Conservation (phyloP, 2,329 filamentous ascomycete species). For the Penicillium hesseltinei region DNA sequence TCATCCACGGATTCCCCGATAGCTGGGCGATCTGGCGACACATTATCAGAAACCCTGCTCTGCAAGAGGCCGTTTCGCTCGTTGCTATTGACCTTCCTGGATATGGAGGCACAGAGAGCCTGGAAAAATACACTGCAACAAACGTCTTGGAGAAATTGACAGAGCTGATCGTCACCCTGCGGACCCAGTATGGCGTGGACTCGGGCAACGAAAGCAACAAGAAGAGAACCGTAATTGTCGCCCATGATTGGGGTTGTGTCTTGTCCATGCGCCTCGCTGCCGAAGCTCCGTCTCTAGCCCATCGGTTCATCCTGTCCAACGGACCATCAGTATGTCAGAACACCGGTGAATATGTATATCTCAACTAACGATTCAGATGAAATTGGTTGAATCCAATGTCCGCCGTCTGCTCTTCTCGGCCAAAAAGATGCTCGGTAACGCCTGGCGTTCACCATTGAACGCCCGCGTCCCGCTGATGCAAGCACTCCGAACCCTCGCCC, state of each 20-base stretch:
- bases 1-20: conserved; percentile 61
- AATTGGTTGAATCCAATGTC: conserved; percentile 45
- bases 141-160: conserved; percentile 54
- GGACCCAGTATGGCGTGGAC: conserved; percentile 47
- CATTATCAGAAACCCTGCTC: conserved; percentile 43
- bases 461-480: conserved; percentile 47
- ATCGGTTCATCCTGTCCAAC: conserved; percentile 56
- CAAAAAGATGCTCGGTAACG: conserved; percentile 52
- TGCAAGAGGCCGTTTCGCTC: conserved; percentile 44
- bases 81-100: conserved; percentile 59
- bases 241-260: conserved; percentile 57
- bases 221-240: conserved; percentile 49
- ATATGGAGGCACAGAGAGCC: conserved; percentile 56
- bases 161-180: conserved; percentile 53
- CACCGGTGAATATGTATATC: not conserved
- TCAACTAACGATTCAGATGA: conserved; percentile 33
- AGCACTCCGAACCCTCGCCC: conserved; percentile 44
- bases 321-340: conserved; percentile 50
- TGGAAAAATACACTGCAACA: conserved; percentile 51
- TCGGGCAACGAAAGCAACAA: conserved; percentile 31
- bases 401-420: conserved; percentile 43
- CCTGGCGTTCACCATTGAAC: conserved; percentile 43
- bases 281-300: conserved; percentile 56
- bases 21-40: conserved; percentile 56
- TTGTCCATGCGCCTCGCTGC: conserved; percentile 56